Evolutionary conservation across 345 rosid species (phyloP).

Genomic region (Aurinia saxatilis): DNA sequence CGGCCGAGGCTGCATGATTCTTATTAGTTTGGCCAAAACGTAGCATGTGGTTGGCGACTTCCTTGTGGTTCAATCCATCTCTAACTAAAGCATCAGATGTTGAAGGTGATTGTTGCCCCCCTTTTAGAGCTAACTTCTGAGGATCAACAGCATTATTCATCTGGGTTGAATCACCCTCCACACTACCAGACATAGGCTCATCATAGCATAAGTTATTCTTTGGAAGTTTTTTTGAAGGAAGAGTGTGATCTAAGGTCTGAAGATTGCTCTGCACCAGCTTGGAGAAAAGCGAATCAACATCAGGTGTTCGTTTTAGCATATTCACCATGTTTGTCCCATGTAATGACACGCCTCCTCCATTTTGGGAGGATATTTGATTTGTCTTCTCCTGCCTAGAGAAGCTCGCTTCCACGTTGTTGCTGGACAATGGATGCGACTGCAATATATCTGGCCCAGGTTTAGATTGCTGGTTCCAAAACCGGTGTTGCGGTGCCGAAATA

Average conservation of each 20-base stretch:
- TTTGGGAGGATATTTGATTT: constrained; percentile 28
- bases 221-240: constrained; percentile 33
- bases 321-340: constrained; percentile 18
- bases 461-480: constrained; percentile 31
- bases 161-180: constrained; percentile 37
- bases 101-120: constrained; percentile 29
- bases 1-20: constrained; percentile 29
- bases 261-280: constrained; percentile 32
- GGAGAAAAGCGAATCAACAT: constrained; percentile 10
- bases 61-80: constrained; percentile 27
- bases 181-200: constrained; percentile 41
- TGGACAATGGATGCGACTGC: constrained; percentile 25
- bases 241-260: constrained; percentile 50
- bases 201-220: constrained; percentile 40
- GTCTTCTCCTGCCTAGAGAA: constrained; percentile 25
- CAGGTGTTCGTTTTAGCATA: constrained; percentile 21
- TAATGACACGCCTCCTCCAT: constrained; percentile 26
- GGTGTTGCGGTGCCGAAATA: constrained; percentile 30
- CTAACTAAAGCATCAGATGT: constrained; percentile 32
- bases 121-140: constrained; percentile 32
- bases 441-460: constrained; percentile 22
- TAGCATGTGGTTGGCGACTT: constrained; percentile 29
- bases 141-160: constrained; percentile 36
- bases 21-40: constrained; percentile 28
- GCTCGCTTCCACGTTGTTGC: constrained; percentile 30